Conservation (phyloP, 805 yeast species). For the Candida ortonii region DNA sequence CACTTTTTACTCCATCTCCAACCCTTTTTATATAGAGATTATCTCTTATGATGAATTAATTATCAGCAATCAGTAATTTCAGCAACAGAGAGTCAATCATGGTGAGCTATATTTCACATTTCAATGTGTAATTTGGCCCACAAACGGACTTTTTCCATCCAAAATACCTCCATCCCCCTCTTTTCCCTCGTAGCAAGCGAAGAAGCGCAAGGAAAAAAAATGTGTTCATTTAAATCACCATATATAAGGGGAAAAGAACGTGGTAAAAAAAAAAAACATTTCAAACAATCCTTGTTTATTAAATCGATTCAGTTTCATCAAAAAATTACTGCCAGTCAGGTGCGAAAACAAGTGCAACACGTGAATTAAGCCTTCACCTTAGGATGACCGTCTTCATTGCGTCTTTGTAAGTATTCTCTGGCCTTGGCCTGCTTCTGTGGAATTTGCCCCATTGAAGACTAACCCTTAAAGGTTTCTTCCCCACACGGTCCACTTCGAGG, state of each 20-base stretch:
- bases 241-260: no score
- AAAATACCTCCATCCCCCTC: not conserved
- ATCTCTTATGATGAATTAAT: not conserved
- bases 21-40: not conserved
- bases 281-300: no score
- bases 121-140: no score
- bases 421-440: slow-evolving; percentile 3
- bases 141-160: slow-evolving; percentile 1
- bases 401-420: slow-evolving; percentile 51
- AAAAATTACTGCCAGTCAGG: not conserved
- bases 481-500: slow-evolving; percentile 67
- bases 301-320: no score
- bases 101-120: no score
- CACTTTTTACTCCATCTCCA: not conserved
- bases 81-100: no score
- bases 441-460: no score
- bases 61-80: no score
- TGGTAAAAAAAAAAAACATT: not conserved
- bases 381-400: slow-evolving; percentile 68
- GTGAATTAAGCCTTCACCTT: not conserved
- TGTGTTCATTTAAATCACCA: no score
- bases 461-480: slow-evolving; percentile 72
- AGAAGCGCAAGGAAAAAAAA: slow-evolving; percentile 5
- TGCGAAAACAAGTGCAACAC: not conserved
- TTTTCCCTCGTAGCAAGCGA: no score